These are phyloP conservation scores for Ziziphus jujuba DNA, from an alignment of 306 rosid genomes.

Conservation along the genomic window DNA sequence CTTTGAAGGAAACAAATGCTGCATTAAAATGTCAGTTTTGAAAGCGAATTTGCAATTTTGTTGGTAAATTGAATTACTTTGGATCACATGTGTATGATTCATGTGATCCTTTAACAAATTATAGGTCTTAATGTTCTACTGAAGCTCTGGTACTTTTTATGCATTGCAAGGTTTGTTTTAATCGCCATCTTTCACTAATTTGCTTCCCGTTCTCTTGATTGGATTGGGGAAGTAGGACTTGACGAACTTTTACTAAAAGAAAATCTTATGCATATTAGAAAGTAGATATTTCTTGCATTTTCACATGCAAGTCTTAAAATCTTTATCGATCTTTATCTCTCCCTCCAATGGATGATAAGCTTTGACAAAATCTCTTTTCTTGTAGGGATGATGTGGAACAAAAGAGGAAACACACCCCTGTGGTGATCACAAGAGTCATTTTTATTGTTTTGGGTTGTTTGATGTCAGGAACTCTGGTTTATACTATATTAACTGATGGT, in stretches of 20 bases:
- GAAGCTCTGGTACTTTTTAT: too few species aligned
- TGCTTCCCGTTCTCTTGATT: not conserved
- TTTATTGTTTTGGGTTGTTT: constrained; percentile 57
- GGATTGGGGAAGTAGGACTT: not conserved
- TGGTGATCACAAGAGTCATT: constrained; percentile 46
- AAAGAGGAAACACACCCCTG: constrained; percentile 31
- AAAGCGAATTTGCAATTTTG: too few species aligned
- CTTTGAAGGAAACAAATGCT: not conserved
- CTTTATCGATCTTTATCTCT: constrained; percentile 17
- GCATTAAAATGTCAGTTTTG: not conserved
- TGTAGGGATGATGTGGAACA: constrained; percentile 47
- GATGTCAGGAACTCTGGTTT: constrained; percentile 68
- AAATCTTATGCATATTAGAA: not conserved
- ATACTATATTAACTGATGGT: constrained; percentile 70
- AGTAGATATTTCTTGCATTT: too few species aligned
- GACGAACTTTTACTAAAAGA: not conserved
- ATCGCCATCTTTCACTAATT: not conserved
- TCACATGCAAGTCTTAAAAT: constrained; percentile 1
- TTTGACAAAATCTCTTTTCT: not conserved
- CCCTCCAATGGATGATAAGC: constrained; percentile 9
- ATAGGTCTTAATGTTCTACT: too few species aligned
- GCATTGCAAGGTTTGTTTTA: too few species aligned
- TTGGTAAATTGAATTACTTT: too few species aligned
- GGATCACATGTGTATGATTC: too few species aligned
- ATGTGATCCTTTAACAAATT: too few species aligned